Evolutionary conservation across 306 rosid species (phyloP).

Genomic region (Carpinus viminea): DNA sequence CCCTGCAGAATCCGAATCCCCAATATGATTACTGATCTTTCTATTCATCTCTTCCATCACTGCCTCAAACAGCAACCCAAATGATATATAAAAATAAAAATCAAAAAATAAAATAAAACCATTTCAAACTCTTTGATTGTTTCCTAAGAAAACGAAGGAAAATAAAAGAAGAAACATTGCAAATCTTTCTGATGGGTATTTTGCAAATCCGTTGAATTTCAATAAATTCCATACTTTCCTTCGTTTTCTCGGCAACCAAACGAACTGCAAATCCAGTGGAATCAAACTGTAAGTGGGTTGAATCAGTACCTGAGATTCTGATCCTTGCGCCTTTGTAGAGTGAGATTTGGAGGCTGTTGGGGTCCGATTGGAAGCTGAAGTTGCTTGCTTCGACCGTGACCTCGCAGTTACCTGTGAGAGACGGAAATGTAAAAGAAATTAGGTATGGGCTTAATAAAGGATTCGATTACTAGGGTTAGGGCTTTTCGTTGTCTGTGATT

Average conservation of each 20-base stretch:
- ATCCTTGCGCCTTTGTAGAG: conserved; percentile 46
- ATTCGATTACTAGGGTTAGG: conserved; percentile 25
- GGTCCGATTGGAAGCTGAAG: conserved; percentile 52
- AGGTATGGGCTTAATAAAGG: background rate
- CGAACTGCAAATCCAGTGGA: background rate
- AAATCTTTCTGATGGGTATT: background rate
- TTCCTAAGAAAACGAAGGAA: background rate
- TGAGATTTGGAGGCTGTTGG: conserved; percentile 44
- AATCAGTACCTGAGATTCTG: conserved; percentile 48
- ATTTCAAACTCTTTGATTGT: conserved; percentile 6
- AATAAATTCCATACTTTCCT: background rate
- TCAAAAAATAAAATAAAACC: background rate
- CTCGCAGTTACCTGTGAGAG: conserved; percentile 59
- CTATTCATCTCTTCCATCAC: conserved; percentile 32
- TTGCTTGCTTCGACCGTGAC: conserved; percentile 51
- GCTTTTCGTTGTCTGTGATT: conserved; percentile 7
- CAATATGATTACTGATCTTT: conserved; percentile 24
- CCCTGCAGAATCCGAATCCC: background rate
- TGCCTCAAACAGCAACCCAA: conserved; percentile 14
- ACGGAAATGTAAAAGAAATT: conserved; percentile 12
- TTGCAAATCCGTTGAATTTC: background rate
- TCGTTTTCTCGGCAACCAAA: conserved; percentile 4
- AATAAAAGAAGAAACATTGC: background rate
- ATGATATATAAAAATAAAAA: too few relatives aligned
- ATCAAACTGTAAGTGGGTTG: background rate